phyloP scores from a whole-genome alignment of 352 stramenopile genomes.

The Blastocystis sp. region DNA sequence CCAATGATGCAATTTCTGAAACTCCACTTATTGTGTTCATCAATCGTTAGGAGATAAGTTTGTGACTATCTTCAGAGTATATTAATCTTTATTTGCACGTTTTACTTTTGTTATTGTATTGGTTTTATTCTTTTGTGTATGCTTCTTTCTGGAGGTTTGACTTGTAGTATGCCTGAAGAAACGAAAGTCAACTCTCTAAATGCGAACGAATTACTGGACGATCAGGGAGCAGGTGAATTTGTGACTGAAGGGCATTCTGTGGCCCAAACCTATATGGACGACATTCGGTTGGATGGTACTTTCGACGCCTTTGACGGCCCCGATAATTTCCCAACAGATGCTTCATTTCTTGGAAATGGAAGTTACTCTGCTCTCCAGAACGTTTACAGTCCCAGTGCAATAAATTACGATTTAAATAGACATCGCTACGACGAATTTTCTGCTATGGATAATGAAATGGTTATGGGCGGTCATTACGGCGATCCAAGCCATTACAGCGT shows the following conservation, averaged over 20 bases:
- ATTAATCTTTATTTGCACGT: not conserved
- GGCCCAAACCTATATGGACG: not conserved
- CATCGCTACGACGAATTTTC: not conserved
- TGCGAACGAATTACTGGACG: not conserved
- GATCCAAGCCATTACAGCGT: not conserved
- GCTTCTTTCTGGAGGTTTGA: not conserved
- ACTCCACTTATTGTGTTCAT: not conserved
- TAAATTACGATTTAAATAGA: not conserved
- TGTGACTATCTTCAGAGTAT: too few relatives aligned
- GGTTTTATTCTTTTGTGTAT: not conserved
- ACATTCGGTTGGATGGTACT: not conserved
- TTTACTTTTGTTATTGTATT: not conserved
- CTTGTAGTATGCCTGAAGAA: not conserved
- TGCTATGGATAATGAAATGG: not conserved
- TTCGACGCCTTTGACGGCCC: not conserved
- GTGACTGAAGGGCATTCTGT: not conserved
- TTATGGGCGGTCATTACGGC: not conserved
- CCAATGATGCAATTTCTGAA: conserved; percentile 16
- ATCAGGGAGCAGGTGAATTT: not conserved
- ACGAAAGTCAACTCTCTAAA: not conserved
- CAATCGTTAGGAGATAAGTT: too few relatives aligned
- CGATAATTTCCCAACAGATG: not conserved
- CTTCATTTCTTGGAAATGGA: not conserved
- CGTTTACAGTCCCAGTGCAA: not conserved
- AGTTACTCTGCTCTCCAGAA: not conserved